Base-by-base conservation (phyloP, 1,284 basidiomycete genomes). In the Moniliophthora roreri region DNA sequence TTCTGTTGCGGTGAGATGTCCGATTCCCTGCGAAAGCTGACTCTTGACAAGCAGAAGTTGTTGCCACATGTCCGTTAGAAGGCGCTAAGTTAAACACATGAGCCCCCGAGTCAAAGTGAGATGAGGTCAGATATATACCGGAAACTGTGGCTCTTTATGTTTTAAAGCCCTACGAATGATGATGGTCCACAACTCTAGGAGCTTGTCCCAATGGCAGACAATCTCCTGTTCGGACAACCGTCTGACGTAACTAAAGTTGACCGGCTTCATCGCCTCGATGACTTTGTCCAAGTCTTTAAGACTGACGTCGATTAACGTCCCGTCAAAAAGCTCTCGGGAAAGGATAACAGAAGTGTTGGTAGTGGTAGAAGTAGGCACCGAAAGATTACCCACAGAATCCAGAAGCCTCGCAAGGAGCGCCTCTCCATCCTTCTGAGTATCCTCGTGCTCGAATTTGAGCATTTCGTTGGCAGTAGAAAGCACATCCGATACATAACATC, bases 11-110 rank as follows among this genome's bases (percentile, higher is more conserved):
- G 69, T 69, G 4, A 73, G 58, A 54, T 75, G 70, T 0, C 66
- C 66, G 23, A 11, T 11, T 4, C 60, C 63, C 11, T 66, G 68
- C 0, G 72, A 71, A 8, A 78, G 60, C 52, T 76, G 73, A 5
- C 76, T 69, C 42, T 74, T 75, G 11, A 67, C 73, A n/a, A 82
- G 72, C 21, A 85, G 65, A 20, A 85, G 69, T 0, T 76, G 73
- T 57, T 79, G 72, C 84, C 83, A 85, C 1, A 72, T 64, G 23
- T 68, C 63, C 5, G 78, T 41, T 28, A 80, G 61, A 23, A 65
- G 63, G 26, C 62, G 57, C 79, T 84, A 57, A 11, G 44, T 16
- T 51, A 34, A 48, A 18, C 36, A 37, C 47, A 13, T 28, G 26
- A 45, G 16, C 3, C 1, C 9, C 2, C 18, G 6, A 44, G 15